phyloP scores from a whole-genome alignment of 345 rosid species.

The Kandelia obovata region DNA sequence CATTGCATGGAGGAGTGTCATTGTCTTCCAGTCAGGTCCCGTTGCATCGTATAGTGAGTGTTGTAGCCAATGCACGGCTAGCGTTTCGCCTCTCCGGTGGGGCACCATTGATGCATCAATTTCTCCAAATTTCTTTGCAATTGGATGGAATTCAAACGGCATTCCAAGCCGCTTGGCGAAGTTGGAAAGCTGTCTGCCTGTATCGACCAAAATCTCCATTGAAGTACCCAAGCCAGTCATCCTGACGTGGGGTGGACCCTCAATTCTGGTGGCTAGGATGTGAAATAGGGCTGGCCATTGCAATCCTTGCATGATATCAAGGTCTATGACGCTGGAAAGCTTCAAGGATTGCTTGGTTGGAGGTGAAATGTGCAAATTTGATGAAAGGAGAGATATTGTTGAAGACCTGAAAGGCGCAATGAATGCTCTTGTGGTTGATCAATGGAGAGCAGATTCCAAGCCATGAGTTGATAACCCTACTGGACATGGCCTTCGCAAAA shows the following conservation, averaged over 20 bases:
- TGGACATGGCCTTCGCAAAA: conserved; percentile 60
- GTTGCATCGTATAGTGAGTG: conserved; percentile 59
- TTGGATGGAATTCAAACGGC: conserved; percentile 62
- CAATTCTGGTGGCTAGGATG: conserved; percentile 55
- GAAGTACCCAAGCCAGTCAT: conserved; percentile 60
- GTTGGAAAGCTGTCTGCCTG: conserved; percentile 57
- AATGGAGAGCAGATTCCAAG: conserved; percentile 58
- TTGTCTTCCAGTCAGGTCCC: conserved; percentile 54
- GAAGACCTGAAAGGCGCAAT: conserved; percentile 46
- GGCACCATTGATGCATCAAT: conserved; percentile 33
- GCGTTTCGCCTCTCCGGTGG: conserved; percentile 38
- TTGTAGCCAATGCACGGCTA: conserved; percentile 69
- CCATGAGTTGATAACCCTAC: conserved; percentile 68
- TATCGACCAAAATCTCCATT: conserved; percentile 48
- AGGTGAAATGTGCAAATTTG: conserved; percentile 67
- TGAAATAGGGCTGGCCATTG: conserved; percentile 79
- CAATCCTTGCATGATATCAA: conserved; percentile 69
- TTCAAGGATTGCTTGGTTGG: conserved; percentile 71
- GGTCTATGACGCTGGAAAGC: conserved; percentile 60
- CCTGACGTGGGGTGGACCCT: conserved; percentile 55
- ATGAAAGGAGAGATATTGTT: conserved; percentile 62
- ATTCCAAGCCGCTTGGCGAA: conserved; percentile 60
- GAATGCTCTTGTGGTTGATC: conserved; percentile 38
- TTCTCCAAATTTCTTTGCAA: conserved; percentile 55
- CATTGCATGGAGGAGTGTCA: conserved; percentile 45